Conservation (phyloP, 2,329 filamentous ascomycete species). For the Decorospora gaudefroyi region DNA sequence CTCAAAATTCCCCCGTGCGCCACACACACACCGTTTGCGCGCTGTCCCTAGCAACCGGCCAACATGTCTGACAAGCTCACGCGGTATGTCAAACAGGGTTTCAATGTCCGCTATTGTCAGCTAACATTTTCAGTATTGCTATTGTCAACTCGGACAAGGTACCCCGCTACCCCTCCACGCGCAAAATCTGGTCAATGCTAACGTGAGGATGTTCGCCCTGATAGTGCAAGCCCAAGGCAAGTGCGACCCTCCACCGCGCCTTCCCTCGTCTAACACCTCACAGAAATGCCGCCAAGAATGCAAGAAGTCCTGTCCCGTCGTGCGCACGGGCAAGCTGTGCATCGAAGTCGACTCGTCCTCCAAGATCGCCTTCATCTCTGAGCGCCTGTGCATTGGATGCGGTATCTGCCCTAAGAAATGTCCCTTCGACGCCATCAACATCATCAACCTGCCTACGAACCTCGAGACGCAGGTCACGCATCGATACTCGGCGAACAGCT, state of each 20-base stretch:
- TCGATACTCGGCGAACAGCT: slow-evolving; percentile 98
- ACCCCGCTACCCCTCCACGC: slow-evolving; percentile 51
- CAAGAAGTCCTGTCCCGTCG: slow-evolving; percentile 97
- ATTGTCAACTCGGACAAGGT: slow-evolving; percentile 99
- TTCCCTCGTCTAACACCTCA: slow-evolving; percentile 31
- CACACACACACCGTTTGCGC: slow-evolving; percentile 20
- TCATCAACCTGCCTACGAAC: slow-evolving; percentile 99
- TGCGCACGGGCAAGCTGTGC: slow-evolving; percentile 94
- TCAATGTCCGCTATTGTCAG: not conserved
- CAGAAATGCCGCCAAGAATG: slow-evolving; percentile 99
- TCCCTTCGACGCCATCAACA: slow-evolving; percentile 97
- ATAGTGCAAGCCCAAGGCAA: slow-evolving; percentile 86
- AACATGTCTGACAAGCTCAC: slow-evolving; percentile 91
- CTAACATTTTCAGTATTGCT: slow-evolving; percentile 69
- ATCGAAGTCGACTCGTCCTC: slow-evolving; percentile 90
- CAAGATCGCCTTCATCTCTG: slow-evolving; percentile 97
- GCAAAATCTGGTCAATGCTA: slow-evolving; percentile 41
- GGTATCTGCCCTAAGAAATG: slow-evolving; percentile 99
- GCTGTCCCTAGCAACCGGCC: slow-evolving; percentile 24
- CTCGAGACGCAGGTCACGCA: slow-evolving; percentile 98
- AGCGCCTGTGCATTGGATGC: slow-evolving; percentile 93
- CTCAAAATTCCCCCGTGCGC: slow-evolving; percentile 30
- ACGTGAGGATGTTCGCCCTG: slow-evolving; percentile 50
- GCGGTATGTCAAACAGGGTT: slow-evolving; percentile 64
- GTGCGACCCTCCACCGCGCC: slow-evolving; percentile 22